These are phyloP conservation scores for Colletotrichum chlorophyti DNA, from an alignment of 2,329 filamentous ascomycete species.

Conservation along the genomic window DNA sequence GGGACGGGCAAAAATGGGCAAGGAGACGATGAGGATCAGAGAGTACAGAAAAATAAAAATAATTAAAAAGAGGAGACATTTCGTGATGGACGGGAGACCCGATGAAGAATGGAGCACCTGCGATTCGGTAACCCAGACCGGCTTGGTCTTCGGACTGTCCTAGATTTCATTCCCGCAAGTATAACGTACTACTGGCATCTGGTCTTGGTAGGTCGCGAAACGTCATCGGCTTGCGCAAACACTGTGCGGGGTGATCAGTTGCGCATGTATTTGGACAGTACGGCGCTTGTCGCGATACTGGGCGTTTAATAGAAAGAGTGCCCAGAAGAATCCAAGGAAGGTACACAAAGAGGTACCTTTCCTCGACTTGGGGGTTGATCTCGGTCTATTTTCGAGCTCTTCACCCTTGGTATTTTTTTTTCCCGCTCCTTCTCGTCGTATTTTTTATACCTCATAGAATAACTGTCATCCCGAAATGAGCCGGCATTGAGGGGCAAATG, in stretches of 20 bases:
- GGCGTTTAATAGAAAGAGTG: conserved; percentile 14
- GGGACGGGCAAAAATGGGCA: not conserved
- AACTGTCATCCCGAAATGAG: too few relatives aligned
- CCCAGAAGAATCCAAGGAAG: not conserved
- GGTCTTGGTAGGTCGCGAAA: too few relatives aligned
- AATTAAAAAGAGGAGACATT: conserved; percentile 3
- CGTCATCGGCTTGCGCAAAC: conserved; percentile 20
- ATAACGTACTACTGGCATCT: conserved; percentile 1
- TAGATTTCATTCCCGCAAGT: not conserved
- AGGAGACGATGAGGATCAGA: not conserved
- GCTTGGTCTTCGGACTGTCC: conserved; percentile 10
- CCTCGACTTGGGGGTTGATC: too few relatives aligned
- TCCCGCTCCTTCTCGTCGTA: not conserved
- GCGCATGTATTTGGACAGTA: conserved; percentile 15
- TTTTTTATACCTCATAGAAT: too few relatives aligned
- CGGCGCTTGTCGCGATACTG: conserved; percentile 23
- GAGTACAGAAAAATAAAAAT: not conserved
- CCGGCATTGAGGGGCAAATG: too few relatives aligned
- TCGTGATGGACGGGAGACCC: not conserved
- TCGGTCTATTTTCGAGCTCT: too few relatives aligned
- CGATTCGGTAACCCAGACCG: conserved; percentile 16
- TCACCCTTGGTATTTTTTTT: too few relatives aligned
- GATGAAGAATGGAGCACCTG: conserved; percentile 23
- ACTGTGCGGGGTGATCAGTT: conserved; percentile 13
- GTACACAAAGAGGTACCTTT: not conserved